A percentile compares a stretch with the other conserved stretches of the same genome.
Evolutionary conservation across 75 land plant species (phyloP).

Genomic region (Selaginella tamariscina): DNA sequence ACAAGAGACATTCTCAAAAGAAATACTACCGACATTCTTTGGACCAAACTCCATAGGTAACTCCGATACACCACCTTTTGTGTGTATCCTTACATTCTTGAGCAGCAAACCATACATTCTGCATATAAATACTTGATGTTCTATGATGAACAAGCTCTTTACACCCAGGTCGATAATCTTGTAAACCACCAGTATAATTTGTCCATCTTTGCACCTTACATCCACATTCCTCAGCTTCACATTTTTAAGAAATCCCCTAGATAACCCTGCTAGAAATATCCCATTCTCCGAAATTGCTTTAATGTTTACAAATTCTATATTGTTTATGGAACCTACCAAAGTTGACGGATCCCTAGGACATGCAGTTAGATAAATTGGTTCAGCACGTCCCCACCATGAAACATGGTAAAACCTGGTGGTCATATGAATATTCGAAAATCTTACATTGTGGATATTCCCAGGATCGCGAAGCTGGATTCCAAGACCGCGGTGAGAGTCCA

Average conservation of each 20-base stretch:
- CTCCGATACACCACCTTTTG: background rate
- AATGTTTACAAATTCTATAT: constrained; percentile 54
- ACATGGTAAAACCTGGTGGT: constrained; percentile 78
- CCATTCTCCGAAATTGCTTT: constrained; percentile 69
- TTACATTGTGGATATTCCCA: constrained; percentile 51
- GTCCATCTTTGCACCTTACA: constrained; percentile 36
- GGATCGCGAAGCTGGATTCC: constrained; percentile 77
- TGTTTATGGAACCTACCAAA: constrained; percentile 42
- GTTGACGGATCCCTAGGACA: constrained; percentile 50
- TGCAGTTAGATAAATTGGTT: constrained; percentile 76
- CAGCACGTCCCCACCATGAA: constrained; percentile 95
- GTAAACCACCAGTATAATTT: constrained; percentile 38
- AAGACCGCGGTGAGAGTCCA: constrained; percentile 78
- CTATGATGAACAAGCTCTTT: background rate
- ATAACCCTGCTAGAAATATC: constrained; percentile 60
- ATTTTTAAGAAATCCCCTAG: constrained; percentile 29
- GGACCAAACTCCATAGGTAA: background rate
- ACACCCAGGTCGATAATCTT: constrained; percentile 46
- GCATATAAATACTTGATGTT: background rate
- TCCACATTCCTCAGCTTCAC: constrained; percentile 26
- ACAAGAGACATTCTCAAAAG: background rate
- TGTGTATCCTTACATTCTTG: background rate
- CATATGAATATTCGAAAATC: constrained; percentile 72
- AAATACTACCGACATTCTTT: background rate
- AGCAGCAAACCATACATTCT: background rate